Evolutionary conservation across 2,329 filamentous ascomycete genomes (phyloP), one percentile per base, ranked within the genome.

Genomic region (Beauveria asiatica): DNA sequence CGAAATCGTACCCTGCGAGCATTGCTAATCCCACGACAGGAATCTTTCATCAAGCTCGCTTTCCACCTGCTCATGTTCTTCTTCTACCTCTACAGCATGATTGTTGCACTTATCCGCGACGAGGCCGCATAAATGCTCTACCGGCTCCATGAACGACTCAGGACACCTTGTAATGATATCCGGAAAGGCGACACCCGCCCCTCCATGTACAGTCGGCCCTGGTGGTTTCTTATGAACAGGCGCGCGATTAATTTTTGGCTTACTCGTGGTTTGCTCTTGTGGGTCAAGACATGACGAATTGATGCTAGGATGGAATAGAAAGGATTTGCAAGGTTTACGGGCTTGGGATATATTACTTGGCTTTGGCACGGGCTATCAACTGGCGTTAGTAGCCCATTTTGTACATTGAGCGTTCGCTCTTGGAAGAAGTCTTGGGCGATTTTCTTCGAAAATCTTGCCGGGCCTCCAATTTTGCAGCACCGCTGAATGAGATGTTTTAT

Each of bases 11-110:
- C 11, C n/a, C 46, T 13, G n/a, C 10, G 6, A n/a, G 37, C 37
- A 21, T 16, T 10, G 39, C 66, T 72, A 66, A 74, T 62, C 33
- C 1, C 17, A 62, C 65, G 59, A 70, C 61, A 96, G 92, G 94
- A 99, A 85, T 97, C 94, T 0, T 99, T 99, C 76, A 87, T 94
- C 80, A 99, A 99, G 81, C 90, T 99, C 48, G 94, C 93, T 60
- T 99, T 99, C 83, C 94, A 99, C 77, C 82, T 99, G 63, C 76
- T 99, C 78, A 97, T 99, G 92, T 99, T 99, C 85, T 99, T 99
- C 86, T 99, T 97, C 85, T 99, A 99, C 80, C 88, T 99, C 61
- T 96, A 96, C 84, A 95, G 90, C 87, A 95, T 94, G 90, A 94
- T 94, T 68, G 93, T 97, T 65, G 93, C 94, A 66, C 83, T 99